phyloP scores from a whole-genome alignment of 2,329 filamentous ascomycete species.

The Arthrobotrys pseudoclavata region DNA sequence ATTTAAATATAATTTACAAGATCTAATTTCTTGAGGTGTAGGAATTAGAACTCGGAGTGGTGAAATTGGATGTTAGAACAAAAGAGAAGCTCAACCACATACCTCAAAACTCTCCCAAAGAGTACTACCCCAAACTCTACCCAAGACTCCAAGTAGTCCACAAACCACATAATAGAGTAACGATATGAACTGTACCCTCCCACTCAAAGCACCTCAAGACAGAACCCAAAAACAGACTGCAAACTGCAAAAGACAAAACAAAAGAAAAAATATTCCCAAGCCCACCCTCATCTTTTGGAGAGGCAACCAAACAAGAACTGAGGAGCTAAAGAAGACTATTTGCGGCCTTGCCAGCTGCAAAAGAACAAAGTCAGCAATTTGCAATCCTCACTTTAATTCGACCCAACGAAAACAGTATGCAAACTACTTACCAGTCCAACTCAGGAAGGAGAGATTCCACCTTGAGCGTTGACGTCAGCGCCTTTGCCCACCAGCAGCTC shows the following conservation, averaged over 20 bases:
- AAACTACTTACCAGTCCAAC: neutral
- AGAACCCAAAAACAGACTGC: constrained; percentile 1
- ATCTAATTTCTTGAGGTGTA: too few relatives aligned
- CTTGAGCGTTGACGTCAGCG: neutral
- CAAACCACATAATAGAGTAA: too few relatives aligned
- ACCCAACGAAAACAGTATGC: constrained; percentile 19
- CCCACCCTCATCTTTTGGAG: neutral
- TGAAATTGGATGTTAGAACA: too few relatives aligned
- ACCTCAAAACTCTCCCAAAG: too few relatives aligned
- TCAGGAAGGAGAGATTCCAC: too few relatives aligned
- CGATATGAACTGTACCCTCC: neutral
- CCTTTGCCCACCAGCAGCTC: neutral
- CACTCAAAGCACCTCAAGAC: neutral
- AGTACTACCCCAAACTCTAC: too few relatives aligned
- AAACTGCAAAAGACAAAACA: constrained; percentile 6
- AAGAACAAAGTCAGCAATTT: constrained; percentile 2
- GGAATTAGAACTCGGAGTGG: too few relatives aligned
- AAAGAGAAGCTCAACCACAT: too few relatives aligned
- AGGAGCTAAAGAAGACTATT: neutral
- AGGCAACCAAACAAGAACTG: neutral
- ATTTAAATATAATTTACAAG: too few relatives aligned
- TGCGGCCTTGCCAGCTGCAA: neutral
- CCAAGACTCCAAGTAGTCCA: too few relatives aligned
- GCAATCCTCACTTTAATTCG: constrained; percentile 2
- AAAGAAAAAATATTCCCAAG: constrained; percentile 5